phyloP scores from a whole-genome alignment of 768 basidiomycete genomes.

The Hygrocybe punicea region DNA sequence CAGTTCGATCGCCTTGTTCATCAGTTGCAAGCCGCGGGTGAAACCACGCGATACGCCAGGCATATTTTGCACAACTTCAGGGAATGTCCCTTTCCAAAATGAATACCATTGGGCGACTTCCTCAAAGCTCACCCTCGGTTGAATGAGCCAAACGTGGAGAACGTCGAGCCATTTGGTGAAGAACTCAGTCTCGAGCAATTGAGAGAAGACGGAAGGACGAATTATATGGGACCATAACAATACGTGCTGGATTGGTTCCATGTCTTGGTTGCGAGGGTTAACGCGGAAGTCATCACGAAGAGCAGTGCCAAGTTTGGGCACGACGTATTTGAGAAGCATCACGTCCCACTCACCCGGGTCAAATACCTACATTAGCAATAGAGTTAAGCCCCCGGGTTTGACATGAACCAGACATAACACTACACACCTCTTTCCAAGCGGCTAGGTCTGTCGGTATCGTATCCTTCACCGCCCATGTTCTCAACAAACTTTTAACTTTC shows the following conservation, averaged over 20 bases:
- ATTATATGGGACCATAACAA: constrained; percentile 75
- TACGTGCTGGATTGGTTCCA: constrained; percentile 74
- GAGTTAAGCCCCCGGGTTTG: neutral
- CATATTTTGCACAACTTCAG: constrained; percentile 63
- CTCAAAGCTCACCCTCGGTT: constrained; percentile 81
- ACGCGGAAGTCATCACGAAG: constrained; percentile 84
- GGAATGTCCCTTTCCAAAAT: constrained; percentile 82
- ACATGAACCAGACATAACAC: neutral
- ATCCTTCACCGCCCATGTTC: constrained; percentile 70
- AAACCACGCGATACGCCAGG: constrained; percentile 75
- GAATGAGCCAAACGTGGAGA: constrained; percentile 89
- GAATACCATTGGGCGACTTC: constrained; percentile 93
- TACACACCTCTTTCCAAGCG: constrained; percentile 77
- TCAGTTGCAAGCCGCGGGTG: constrained; percentile 82
- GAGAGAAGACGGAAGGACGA: constrained; percentile 71
- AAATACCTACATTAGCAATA: constrained; percentile 57
- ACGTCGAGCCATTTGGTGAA: constrained; percentile 97
- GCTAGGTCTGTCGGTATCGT: constrained; percentile 70
- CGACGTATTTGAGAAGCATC: constrained; percentile 83
- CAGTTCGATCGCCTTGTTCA: constrained; percentile 90
- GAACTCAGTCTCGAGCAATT: constrained; percentile 86
- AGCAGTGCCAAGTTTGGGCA: constrained; percentile 83
- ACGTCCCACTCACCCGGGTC: constrained; percentile 82
- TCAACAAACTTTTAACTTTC: constrained; percentile 75
- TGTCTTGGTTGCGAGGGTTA: constrained; percentile 88